Conservation (phyloP, 306 rosid genomes). For the Alnus rubra region DNA sequence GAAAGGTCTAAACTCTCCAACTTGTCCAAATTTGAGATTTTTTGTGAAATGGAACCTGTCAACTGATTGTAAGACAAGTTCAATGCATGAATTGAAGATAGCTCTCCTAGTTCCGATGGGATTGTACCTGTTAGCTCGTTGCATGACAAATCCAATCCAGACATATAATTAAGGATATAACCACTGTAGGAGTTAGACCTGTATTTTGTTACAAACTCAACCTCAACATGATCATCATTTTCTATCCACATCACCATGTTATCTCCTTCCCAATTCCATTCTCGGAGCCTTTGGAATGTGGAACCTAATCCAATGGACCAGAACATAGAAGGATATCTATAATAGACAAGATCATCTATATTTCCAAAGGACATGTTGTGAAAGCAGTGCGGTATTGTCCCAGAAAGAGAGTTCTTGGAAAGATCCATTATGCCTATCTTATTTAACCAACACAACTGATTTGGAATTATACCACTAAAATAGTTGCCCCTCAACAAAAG, state of each 20-base stretch:
- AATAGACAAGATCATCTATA: accelerated
- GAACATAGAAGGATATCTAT: no score
- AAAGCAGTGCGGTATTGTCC: conserved; percentile 19
- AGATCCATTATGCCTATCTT: conserved; percentile 12
- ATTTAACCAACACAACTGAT: background rate
- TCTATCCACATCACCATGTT: no score
- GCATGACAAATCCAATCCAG: no score
- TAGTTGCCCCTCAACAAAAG: conserved; percentile 2
- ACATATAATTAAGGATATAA: no score
- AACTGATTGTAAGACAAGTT: conserved; percentile 16
- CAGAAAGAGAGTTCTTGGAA: conserved; percentile 12
- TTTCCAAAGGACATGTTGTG: background rate
- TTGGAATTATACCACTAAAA: conserved; percentile 15
- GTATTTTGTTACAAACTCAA: no score
- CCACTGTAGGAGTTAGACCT: no score
- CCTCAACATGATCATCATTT: no score
- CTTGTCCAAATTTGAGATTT: background rate
- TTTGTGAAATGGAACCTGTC: conserved; percentile 3
- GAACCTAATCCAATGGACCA: no score
- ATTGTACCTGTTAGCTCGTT: no score
- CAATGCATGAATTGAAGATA: background rate
- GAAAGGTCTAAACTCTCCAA: conserved; percentile 24
- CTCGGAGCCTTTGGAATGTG: no score
- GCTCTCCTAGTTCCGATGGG: no score
- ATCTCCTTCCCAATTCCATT: no score